phyloP scores from a whole-genome alignment of 139 green algal species.

The Chloropicon primus region DNA sequence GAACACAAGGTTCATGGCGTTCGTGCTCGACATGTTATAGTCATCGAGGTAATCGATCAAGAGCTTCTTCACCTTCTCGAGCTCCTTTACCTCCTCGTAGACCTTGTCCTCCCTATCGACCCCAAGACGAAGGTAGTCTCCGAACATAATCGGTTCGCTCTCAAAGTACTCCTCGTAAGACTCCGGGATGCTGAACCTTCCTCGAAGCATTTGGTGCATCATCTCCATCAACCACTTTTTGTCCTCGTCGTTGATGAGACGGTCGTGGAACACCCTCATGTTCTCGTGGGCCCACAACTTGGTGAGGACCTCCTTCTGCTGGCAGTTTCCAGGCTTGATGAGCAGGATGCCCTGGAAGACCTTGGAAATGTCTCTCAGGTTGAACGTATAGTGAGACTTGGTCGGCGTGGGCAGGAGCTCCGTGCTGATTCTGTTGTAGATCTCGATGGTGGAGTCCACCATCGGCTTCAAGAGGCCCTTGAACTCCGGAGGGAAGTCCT shows the following conservation, averaged over 20 bases:
- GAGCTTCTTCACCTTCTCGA: conserved; percentile 12
- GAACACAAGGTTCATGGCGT: conserved; percentile 10
- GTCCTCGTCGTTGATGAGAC: conserved; percentile 13
- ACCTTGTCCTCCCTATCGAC: conserved; percentile 28
- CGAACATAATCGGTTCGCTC: conserved; percentile 40
- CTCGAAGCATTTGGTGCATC: conserved; percentile 11
- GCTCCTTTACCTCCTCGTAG: conserved; percentile 37
- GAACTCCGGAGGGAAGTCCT: conserved; percentile 42
- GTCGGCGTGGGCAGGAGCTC: conserved; percentile 48
- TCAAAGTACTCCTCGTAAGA: conserved; percentile 31
- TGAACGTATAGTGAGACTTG: conserved; percentile 76
- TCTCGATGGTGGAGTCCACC: conserved; percentile 48
- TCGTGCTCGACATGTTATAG: conserved; percentile 39
- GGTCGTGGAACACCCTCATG: conserved; percentile 14
- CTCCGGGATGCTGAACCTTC: conserved; percentile 2
- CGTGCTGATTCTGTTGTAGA: conserved; percentile 20
- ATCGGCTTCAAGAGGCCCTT: conserved; percentile 28
- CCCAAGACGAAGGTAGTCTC: conserved; percentile 44
- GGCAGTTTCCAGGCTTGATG: conserved; percentile 28
- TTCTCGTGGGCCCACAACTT: conserved; percentile 18
- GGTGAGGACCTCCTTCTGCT: conserved; percentile 29
- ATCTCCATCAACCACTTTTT: conserved; percentile 11
- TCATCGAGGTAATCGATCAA: conserved; percentile 33
- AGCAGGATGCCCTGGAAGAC: conserved; percentile 64
- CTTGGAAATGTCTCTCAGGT: conserved; percentile 62